A percentile compares a stretch with the other conserved stretches of the same genome.
phyloP scores from a whole-genome alignment of 805 yeast species.

The Saccharomycopsis sp. region DNA sequence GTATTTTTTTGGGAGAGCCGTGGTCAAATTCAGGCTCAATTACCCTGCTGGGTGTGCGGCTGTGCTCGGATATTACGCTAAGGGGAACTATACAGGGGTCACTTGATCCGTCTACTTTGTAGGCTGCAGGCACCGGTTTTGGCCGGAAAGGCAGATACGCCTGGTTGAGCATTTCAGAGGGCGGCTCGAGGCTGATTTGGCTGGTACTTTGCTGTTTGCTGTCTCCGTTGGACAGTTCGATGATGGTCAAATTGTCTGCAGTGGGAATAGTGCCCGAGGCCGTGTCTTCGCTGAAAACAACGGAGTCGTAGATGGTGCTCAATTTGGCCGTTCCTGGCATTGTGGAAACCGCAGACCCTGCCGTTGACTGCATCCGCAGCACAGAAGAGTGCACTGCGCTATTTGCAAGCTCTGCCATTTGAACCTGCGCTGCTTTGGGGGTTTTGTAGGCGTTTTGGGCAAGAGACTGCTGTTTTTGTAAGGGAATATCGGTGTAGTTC shows the following conservation, averaged over 20 bases:
- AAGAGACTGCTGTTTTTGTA: background rate
- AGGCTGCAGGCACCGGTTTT: background rate
- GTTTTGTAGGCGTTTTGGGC: background rate
- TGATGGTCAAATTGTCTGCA: background rate
- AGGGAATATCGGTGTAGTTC: background rate
- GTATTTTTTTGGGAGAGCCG: background rate
- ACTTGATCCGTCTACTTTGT: background rate
- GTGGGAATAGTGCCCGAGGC: background rate
- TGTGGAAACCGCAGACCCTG: background rate
- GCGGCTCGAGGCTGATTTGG: background rate
- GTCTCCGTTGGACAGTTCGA: background rate
- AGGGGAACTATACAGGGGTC: background rate
- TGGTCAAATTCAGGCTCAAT: background rate
- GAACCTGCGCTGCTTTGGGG: too few relatives aligned
- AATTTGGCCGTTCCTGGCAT: background rate
- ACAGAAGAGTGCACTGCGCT: background rate
- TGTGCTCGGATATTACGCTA: background rate
- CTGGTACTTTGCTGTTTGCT: background rate
- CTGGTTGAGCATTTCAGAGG: background rate
- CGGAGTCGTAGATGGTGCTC: conserved; percentile 1
- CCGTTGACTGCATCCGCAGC: background rate
- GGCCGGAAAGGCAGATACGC: background rate
- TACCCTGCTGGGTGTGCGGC: background rate
- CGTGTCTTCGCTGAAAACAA: background rate
- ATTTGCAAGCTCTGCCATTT: too few relatives aligned